These are phyloP conservation scores for Fusarium xylarioides DNA, from an alignment of 2,329 filamentous ascomycete species.

Conservation along the genomic window DNA sequence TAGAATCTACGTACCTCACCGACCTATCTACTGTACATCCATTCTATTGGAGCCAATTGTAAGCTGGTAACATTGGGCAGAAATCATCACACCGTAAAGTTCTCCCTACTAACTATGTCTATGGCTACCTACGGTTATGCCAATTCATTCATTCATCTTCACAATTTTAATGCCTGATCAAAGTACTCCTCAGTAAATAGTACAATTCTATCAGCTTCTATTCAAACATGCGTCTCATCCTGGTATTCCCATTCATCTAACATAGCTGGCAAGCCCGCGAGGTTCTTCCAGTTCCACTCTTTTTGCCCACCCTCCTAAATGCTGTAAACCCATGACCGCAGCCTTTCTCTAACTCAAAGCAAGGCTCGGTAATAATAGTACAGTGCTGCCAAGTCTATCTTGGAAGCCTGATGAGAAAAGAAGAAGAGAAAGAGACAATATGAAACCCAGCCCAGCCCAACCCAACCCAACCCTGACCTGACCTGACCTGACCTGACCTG, in stretches of 20 bases:
- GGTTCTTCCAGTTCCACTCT: conserved; percentile 32
- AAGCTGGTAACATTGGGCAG: conserved; percentile 28
- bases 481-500: conserved; percentile 17
- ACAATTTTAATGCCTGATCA: not conserved
- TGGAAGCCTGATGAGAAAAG: conserved; percentile 29
- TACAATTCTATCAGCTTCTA: conserved; percentile 33
- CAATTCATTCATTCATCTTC: not conserved
- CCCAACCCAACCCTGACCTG: conserved; percentile 16
- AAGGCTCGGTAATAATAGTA: conserved; percentile 36
- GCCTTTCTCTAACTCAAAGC: conserved; percentile 29
- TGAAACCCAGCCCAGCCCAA: conserved; percentile 12
- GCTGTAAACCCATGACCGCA: conserved; percentile 10
- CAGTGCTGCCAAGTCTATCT: conserved; percentile 38
- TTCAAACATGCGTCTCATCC: conserved; percentile 36
- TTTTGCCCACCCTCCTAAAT: conserved; percentile 18
- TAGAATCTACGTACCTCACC: not conserved
- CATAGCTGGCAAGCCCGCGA: conserved; percentile 32
- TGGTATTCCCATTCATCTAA: conserved; percentile 24
- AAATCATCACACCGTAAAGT: conserved; percentile 34
- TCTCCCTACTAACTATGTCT: not conserved
- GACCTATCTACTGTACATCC: not conserved
- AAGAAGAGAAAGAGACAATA: conserved; percentile 4
- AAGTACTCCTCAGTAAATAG: conserved; percentile 1
- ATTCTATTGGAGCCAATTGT: not conserved
- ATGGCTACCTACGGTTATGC: conserved; percentile 1